Percentiles rank a stretch among this genome's conserved stretches.
phyloP scores from a whole-genome alignment of 495 filamentous ascomycete species.

The Aspergillus panamensis region DNA sequence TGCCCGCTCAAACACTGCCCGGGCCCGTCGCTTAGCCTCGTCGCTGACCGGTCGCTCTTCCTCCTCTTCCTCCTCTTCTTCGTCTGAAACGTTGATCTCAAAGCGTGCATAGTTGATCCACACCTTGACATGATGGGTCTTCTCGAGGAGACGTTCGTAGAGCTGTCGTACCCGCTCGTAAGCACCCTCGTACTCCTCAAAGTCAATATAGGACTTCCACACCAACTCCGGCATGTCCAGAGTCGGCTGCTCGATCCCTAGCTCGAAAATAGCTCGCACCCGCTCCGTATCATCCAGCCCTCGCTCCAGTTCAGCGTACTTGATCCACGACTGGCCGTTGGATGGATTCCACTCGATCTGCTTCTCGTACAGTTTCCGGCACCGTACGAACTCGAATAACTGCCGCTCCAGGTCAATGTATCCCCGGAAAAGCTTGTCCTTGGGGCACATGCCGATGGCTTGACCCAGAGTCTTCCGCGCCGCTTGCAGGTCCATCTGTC shows the following conservation, averaged over 20 bases:
- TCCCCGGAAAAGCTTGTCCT: slow-evolving; percentile 89
- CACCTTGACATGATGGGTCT: slow-evolving; percentile 97
- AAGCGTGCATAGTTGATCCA: slow-evolving; percentile 98
- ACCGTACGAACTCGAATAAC: slow-evolving; percentile 86
- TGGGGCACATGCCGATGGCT: slow-evolving; percentile 91
- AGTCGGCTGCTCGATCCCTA: slow-evolving; percentile 75
- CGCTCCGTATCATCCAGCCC: slow-evolving; percentile 85
- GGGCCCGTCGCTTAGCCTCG: slow-evolving; percentile 74
- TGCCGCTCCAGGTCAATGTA: slow-evolving; percentile 91
- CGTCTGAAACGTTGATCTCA: slow-evolving; percentile 80
- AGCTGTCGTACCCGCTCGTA: slow-evolving; percentile 76
- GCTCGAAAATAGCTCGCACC: slow-evolving; percentile 85
- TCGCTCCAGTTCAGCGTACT: slow-evolving; percentile 87
- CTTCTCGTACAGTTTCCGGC: slow-evolving; percentile 89
- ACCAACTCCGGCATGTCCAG: slow-evolving; percentile 98
- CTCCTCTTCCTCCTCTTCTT: slow-evolving; percentile 59
- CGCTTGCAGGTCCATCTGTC: slow-evolving; percentile 72
- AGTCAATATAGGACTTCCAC: slow-evolving; percentile 98
- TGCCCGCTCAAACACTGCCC: slow-evolving; percentile 81
- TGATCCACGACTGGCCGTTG: slow-evolving; percentile 91
- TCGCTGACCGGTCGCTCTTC: slow-evolving; percentile 73
- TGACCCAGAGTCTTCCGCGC: slow-evolving; percentile 86
- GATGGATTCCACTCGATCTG: slow-evolving; percentile 84
- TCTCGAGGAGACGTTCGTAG: slow-evolving; percentile 87
- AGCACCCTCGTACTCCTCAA: slow-evolving; percentile 90